Base-by-base conservation (phyloP, 495 filamentous ascomycete genomes). In the Penicillium coffeae region DNA sequence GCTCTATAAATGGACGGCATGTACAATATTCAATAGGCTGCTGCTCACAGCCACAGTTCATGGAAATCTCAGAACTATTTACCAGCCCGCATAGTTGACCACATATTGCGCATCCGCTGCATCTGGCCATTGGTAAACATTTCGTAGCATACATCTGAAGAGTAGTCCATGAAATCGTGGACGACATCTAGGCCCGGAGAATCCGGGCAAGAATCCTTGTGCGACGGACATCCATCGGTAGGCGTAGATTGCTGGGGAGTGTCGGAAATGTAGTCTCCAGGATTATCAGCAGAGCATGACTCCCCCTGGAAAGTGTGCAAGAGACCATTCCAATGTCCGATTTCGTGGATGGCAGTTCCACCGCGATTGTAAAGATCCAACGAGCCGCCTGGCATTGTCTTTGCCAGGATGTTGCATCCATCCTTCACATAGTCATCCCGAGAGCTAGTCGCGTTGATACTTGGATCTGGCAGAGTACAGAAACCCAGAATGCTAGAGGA, bases 291-390 rank as follows among this genome's bases (percentile, higher is more conserved):
- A 6, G 59, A 61, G 54, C 76, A 79, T 1, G 64, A 70, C 27
- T 73, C 69, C 1, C 72, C 77, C 58, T 81, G 70, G 48, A 81
- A 83, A 1, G 73, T 75, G 51, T 83, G 79, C 21, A 80, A 50
- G 19, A 82, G 65, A 3, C 78, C 78, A 46, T 81, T 73, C 79
- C 79, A 83, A 56, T 83, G 79, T 18, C 79, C 79, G 15, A 80
- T 76, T 54, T 81, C 77, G 54, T 81, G 77, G 21, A 79, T 72
- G 0, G 74, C 71, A 5, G 77, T 79, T 7, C 70, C 72, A 20
- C 77, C 77, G 14, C 62, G 58, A 34, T 77, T 71, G 42, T 80
- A 80, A 16, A 67, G 63, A 10, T 56, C 34, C 5, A 74, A 35
- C n/a, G 59, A 54, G 22, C 69, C 73, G 14, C 69, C 72, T 9